Evolutionary conservation across 2,329 filamentous ascomycete genomes (phyloP).

Genomic region (Aspergillus aculeatinus): DNA sequence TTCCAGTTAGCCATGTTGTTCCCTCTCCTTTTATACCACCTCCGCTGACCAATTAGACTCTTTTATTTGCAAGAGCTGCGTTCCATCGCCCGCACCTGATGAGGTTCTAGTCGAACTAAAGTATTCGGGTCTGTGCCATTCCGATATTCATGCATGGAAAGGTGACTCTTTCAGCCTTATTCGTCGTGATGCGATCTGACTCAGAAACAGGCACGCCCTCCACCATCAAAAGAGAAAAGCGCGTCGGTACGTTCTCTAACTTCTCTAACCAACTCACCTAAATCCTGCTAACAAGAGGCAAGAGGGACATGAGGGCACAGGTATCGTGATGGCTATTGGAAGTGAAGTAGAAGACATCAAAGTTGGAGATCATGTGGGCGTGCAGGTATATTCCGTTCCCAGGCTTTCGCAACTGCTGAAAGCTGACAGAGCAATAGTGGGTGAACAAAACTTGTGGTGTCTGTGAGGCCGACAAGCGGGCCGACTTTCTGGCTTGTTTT

Average conservation of each 20-base stretch:
- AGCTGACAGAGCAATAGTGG: neutral
- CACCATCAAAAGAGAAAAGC: neutral
- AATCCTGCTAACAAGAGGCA: neutral
- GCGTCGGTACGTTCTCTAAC: neutral
- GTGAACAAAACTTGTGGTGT: conserved; percentile 4
- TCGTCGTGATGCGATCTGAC: no score
- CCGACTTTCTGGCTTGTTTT: neutral
- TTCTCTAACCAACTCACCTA: neutral
- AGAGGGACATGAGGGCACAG: conserved; percentile 8
- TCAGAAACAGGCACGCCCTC: neutral
- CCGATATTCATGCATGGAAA: conserved; percentile 6
- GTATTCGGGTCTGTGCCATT: conserved; percentile 6
- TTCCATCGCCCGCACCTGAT: neutral
- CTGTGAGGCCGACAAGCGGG: neutral
- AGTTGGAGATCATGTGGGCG: conserved; percentile 3
- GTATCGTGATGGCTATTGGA: neutral
- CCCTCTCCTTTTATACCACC: no score
- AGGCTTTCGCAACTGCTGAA: neutral
- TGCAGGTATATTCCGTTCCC: neutral
- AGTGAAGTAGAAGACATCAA: neutral
- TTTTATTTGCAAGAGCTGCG: neutral
- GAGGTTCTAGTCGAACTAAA: conserved; percentile 2
- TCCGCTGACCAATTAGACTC: neutral
- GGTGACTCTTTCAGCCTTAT: neutral
- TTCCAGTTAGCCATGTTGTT: no score